These are phyloP conservation scores for Geranium incanum DNA, from an alignment of 441 rosid species.

Conservation along the genomic window DNA sequence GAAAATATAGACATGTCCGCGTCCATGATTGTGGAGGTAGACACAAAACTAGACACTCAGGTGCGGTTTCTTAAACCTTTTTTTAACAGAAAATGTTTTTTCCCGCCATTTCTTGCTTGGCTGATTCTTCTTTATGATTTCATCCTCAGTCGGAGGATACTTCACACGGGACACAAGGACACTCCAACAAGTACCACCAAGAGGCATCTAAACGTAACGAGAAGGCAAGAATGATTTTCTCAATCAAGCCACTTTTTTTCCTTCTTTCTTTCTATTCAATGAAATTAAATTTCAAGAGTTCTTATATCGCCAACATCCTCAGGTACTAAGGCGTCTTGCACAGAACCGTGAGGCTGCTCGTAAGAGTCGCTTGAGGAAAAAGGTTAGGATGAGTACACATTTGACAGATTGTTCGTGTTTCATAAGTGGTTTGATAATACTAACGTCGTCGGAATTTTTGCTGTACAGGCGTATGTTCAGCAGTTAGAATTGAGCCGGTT, in stretches of 20 bases:
- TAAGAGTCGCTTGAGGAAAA: constrained; percentile 88
- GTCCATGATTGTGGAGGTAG: constrained; percentile 44
- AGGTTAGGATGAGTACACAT: constrained; percentile 37
- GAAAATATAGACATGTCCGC: constrained; percentile 43
- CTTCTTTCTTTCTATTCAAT: neutral
- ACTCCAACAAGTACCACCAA: constrained; percentile 10
- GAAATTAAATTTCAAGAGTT: neutral
- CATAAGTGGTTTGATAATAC: constrained; percentile 6
- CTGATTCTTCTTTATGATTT: constrained; percentile 21
- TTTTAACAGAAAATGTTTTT: constrained; percentile 9
- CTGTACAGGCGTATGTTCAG: constrained; percentile 83
- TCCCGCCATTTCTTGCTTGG: constrained; percentile 13
- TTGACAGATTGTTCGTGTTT: constrained; percentile 5
- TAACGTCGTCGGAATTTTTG: constrained; percentile 14
- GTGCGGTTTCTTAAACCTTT: constrained; percentile 26
- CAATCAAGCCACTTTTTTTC: too few relatives aligned
- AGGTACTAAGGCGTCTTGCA: constrained; percentile 90
- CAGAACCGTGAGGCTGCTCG: constrained; percentile 99
- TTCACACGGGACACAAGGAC: constrained; percentile 53
- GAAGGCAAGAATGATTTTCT: constrained; percentile 36
- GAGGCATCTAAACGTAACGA: constrained; percentile 41
- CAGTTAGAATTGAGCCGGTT: constrained; percentile 81
- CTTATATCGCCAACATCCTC: constrained; percentile 16
- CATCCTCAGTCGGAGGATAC: constrained; percentile 70
- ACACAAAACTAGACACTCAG: constrained; percentile 55